Percentiles rank a stretch among this genome's conserved stretches.
Evolutionary conservation across 2,329 filamentous ascomycete species (phyloP).

Genomic region (Colletotrichum euphorbiae): DNA sequence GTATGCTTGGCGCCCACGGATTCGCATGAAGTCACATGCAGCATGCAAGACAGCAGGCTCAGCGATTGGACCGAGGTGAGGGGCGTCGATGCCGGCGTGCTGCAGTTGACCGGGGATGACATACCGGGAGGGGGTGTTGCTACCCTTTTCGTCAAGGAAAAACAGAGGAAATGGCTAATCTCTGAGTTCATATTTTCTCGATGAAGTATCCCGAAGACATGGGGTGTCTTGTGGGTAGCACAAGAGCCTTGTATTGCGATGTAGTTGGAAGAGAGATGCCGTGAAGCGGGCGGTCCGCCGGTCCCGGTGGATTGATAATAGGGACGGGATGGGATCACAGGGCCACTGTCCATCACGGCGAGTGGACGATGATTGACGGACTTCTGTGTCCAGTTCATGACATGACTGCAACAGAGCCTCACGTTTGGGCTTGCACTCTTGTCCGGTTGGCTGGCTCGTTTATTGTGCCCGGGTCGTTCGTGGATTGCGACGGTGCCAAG

Average conservation of each 20-base stretch:
- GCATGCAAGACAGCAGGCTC: background rate
- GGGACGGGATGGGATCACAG: background rate
- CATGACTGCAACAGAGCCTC: constrained; percentile 19
- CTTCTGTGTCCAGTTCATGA: background rate
- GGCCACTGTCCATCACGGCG: background rate
- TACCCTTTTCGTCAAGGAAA: background rate
- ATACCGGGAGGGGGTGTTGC: background rate
- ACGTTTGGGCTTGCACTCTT: background rate
- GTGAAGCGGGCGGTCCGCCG: background rate
- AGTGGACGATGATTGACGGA: background rate
- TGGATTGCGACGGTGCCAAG: background rate
- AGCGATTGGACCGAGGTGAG: constrained; percentile 7
- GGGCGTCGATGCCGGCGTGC: background rate
- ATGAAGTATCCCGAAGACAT: background rate
- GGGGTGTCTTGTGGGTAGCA: background rate
- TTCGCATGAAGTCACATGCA: background rate
- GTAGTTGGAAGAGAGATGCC: background rate
- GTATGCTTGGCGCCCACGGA: background rate
- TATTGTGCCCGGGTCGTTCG: background rate
- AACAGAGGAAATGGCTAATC: background rate
- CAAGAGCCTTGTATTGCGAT: background rate
- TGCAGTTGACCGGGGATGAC: background rate
- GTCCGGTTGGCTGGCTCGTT: constrained; percentile 5
- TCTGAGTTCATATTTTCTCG: background rate
- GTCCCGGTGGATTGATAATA: background rate